Evolutionary conservation across 2,329 filamentous ascomycete genomes (phyloP).

Genomic region (Periconia macrospinosa): DNA sequence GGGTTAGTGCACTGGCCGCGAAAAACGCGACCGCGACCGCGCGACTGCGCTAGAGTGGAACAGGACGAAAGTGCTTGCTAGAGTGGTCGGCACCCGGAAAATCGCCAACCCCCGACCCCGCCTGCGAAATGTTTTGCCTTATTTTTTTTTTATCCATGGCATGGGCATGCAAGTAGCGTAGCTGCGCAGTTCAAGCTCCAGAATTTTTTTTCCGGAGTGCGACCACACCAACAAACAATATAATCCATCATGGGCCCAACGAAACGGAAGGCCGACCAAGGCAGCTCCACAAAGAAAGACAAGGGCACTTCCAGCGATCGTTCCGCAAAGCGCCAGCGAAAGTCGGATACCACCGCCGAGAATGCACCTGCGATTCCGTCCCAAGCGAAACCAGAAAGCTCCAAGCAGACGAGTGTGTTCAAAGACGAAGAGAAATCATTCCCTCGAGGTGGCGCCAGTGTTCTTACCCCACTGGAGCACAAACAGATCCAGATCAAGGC

Average conservation of each 20-base stretch:
- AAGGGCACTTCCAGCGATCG: slow-evolving; percentile 31
- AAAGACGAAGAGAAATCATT: slow-evolving; percentile 86
- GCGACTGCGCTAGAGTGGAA: neutral
- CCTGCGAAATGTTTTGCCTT: neutral
- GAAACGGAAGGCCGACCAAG: slow-evolving; percentile 50
- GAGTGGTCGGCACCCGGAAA: slow-evolving; percentile 18
- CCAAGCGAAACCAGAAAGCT: slow-evolving; percentile 32
- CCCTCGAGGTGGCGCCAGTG: slow-evolving; percentile 85
- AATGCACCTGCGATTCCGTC: slow-evolving; percentile 20
- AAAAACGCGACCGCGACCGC: slow-evolving; percentile 7
- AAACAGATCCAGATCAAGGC: slow-evolving; percentile 96
- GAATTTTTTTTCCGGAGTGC: slow-evolving; percentile 13
- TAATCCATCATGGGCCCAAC: slow-evolving; percentile 45
- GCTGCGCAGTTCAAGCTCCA: slow-evolving; percentile 1
- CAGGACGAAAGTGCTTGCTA: neutral
- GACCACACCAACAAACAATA: slow-evolving; percentile 6
- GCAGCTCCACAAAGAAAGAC: slow-evolving; percentile 32
- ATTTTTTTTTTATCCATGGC: slow-evolving; percentile 16
- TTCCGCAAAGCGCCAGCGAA: slow-evolving; percentile 41
- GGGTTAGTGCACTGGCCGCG: slow-evolving; percentile 11
- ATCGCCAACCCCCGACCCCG: slow-evolving; percentile 22
- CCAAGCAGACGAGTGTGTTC: slow-evolving; percentile 50
- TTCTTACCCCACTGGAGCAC: slow-evolving; percentile 89
- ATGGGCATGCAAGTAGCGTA: neutral
- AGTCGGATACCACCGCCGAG: slow-evolving; percentile 34